These are phyloP conservation scores for Pyrrhoderma lamaoense DNA, from an alignment of 1,284 basidiomycete species.

Conservation along the genomic window DNA sequence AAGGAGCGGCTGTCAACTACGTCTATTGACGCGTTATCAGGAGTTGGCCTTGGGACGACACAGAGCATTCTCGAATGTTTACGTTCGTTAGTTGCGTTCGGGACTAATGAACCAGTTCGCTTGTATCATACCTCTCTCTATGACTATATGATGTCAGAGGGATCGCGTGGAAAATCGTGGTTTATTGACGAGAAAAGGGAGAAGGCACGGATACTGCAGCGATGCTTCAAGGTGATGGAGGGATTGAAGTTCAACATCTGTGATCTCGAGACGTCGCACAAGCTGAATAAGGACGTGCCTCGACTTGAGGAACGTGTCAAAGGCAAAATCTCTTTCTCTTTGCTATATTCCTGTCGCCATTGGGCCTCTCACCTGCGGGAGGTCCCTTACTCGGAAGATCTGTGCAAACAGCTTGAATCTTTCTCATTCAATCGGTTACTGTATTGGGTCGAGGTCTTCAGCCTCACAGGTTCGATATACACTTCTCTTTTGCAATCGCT, in stretches of 20 bases:
- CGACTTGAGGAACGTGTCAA: background rate
- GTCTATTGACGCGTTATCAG: background rate
- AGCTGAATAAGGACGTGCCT: background rate
- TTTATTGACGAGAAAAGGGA: background rate
- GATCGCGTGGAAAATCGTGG: background rate
- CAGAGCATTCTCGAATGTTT: too few relatives aligned
- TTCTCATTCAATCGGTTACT: background rate
- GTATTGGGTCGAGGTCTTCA: constrained; percentile 4
- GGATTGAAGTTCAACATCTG: constrained; percentile 21
- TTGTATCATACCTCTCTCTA: background rate
- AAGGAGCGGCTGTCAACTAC: background rate
- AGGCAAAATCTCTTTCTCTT: background rate
- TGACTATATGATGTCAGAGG: background rate
- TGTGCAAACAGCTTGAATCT: too few relatives aligned
- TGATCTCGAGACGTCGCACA: constrained; percentile 31
- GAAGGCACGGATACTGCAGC: background rate
- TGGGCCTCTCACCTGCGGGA: background rate
- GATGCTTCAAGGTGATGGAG: constrained; percentile 1
- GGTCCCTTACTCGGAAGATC: too few relatives aligned
- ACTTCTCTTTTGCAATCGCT: background rate
- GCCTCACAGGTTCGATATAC: background rate
- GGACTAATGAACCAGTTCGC: background rate
- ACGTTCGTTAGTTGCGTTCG: background rate
- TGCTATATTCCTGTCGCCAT: background rate
- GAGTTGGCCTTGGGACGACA: background rate